Conservation (phyloP, 2,329 filamentous ascomycete genomes). For the Penicillium concentricum region DNA sequence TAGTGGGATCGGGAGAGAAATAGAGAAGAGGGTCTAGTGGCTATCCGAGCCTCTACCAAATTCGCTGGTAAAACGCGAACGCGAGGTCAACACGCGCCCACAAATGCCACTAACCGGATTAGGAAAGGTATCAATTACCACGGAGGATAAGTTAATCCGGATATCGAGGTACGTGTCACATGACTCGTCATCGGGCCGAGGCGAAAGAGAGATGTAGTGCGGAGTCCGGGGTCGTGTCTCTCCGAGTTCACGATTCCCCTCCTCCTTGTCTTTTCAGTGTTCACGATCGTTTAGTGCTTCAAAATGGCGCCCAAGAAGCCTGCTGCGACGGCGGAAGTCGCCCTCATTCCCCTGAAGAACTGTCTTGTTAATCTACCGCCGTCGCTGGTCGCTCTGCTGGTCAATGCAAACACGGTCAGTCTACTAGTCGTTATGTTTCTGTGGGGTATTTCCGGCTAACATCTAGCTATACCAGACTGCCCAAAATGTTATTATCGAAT, state of each 20-base stretch:
- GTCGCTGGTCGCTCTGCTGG: conserved; percentile 77
- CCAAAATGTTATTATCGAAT: conserved; percentile 94
- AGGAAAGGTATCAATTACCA: neutral
- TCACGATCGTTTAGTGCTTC: conserved; percentile 20
- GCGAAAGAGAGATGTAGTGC: conserved; percentile 27
- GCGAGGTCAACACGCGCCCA: conserved; percentile 16
- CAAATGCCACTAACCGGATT: conserved; percentile 7
- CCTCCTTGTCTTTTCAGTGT: conserved; percentile 11
- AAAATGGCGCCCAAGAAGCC: conserved; percentile 50
- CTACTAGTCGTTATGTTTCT: neutral
- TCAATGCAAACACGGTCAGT: conserved; percentile 85
- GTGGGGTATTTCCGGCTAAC: conserved; percentile 18
- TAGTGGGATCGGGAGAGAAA: conserved; percentile 17
- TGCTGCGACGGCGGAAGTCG: conserved; percentile 74
- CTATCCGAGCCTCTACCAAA: conserved; percentile 15
- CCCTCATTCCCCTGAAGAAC: conserved; percentile 83
- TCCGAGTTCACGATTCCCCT: conserved; percentile 12
- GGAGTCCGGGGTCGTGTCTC: conserved; percentile 22
- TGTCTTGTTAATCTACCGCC: conserved; percentile 91
- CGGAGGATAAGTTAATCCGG: conserved; percentile 7
- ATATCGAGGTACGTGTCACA: conserved; percentile 7
- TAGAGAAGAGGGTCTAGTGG: conserved; percentile 13
- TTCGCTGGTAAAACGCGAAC: conserved; percentile 9
- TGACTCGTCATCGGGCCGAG: conserved; percentile 27
- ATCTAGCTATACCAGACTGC: conserved; percentile 60